Evolutionary conservation across 371 early-diverging fungal species (phyloP).

Genomic region (Apophysomyces ossiformis): DNA sequence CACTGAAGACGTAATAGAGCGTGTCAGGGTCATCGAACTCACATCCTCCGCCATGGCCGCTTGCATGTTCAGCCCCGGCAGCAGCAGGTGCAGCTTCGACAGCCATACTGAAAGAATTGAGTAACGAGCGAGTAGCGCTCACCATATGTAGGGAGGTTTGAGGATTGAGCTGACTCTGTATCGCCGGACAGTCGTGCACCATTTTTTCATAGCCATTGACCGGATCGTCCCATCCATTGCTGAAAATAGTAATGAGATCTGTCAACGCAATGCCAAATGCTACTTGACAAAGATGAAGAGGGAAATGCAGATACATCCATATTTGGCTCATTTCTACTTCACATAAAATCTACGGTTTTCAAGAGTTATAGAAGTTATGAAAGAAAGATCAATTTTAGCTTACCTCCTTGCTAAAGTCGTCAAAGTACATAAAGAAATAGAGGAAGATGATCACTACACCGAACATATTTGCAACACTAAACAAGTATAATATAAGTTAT

Average conservation of each 20-base stretch:
- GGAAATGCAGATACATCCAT: slow-evolving; percentile 65
- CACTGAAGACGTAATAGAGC: slow-evolving; percentile 36
- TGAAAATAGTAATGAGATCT: slow-evolving; percentile 50
- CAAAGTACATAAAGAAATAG: slow-evolving; percentile 60
- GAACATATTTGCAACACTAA: slow-evolving; percentile 43
- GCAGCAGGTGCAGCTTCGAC: slow-evolving; percentile 1
- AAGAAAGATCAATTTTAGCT: neutral
- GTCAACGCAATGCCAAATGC: slow-evolving; percentile 56
- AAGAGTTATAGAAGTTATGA: neutral
- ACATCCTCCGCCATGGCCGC: slow-evolving; percentile 1
- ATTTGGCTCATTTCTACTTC: slow-evolving; percentile 49
- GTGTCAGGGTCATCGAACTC: slow-evolving; percentile 14
- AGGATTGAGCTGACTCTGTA: neutral
- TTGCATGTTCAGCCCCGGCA: slow-evolving; percentile 5
- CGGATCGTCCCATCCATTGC: slow-evolving; percentile 20
- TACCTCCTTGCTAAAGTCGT: slow-evolving; percentile 51
- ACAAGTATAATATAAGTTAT: neutral
- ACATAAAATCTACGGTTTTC: slow-evolving; percentile 19
- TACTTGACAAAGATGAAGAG: slow-evolving; percentile 59
- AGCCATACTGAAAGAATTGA: neutral
- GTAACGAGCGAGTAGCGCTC: neutral
- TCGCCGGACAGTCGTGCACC: slow-evolving; percentile 17
- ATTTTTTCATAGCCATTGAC: slow-evolving; percentile 14
- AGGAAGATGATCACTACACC: slow-evolving; percentile 53
- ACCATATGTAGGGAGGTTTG: neutral